Base-by-base conservation (phyloP, 495 filamentous ascomycete genomes). In the Hypoxylon fragiforme region DNA sequence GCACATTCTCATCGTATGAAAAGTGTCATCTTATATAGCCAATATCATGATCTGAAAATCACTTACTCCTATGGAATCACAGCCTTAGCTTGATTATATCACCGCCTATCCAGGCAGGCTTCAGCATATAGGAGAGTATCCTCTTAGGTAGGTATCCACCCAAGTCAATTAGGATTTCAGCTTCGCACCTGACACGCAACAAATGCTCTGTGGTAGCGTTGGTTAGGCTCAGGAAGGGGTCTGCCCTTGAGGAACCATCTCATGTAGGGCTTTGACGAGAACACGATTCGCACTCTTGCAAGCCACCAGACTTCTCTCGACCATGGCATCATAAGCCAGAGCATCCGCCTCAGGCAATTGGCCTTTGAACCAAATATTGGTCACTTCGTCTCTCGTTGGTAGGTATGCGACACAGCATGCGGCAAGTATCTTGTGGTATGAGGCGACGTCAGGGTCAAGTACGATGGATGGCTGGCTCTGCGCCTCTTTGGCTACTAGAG, bases 351-450 rank as follows among this genome's bases (percentile, higher is more conserved):
- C 65, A 0, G 75, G 72, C 7, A 77, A 37, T 45, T 78, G 70
- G 3, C 95, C 92, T 76, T 91, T 97, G 44, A 92, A 82, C 94
- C 95, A 98, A 9, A 97, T 63, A 63, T 94, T 89, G 7, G 92
- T 96, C 42, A 97, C 83, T 65, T 98, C 95, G 64, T 98, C 94
- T 43, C 92, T 78, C 5, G 75, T 77, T 38, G 90, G 87, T 70
- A 97, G 78, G 68, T 97, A 98, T 2, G 83, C 94, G n/a, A 97
- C 84, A 49, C 92, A 88, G 73, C 88, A 92, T 12, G 88, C 89
- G 3, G 90, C 88, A 18, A 84, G 52, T 41, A 97, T 84, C 38
- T 82, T 77, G n/a, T 81, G 66, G 69, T 90, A 87, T 68, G 96
- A 92, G 13, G 84, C 80, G 7, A 91, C 88, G 57, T 87, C 84